Conservation (phyloP, 2,329 filamentous ascomycete genomes). For the Alternaria alternata region DNA sequence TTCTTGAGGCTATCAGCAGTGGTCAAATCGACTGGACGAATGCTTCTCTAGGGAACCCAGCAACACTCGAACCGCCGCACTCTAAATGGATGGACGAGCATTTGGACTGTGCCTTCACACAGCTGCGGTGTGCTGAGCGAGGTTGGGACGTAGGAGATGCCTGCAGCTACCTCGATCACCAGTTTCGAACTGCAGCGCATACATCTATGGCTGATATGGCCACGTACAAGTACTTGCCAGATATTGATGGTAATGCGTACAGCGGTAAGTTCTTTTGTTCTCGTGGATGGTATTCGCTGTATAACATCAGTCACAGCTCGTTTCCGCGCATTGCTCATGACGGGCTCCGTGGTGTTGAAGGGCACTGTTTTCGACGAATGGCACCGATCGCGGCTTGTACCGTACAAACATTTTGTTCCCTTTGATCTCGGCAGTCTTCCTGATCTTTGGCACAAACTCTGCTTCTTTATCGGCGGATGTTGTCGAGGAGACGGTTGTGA, state of each 20-base stretch:
- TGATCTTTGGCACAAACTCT: not conserved
- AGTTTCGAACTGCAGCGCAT: not conserved
- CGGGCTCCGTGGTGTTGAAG: constrained; percentile 1
- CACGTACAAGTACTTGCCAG: not conserved
- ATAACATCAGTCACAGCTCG: not conserved
- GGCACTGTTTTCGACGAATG: constrained; percentile 1
- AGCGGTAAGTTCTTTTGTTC: not conserved
- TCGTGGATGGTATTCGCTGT: not conserved
- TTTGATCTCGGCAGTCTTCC: not conserved
- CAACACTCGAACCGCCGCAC: not conserved
- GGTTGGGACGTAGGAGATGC: not conserved
- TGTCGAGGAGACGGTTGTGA: not conserved
- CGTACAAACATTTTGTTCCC: constrained; percentile 3
- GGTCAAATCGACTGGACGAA: not conserved
- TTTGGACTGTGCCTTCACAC: not conserved
- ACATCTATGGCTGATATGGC: not conserved
- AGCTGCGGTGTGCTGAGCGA: not conserved
- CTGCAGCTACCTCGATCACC: not conserved
- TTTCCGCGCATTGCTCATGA: constrained; percentile 2
- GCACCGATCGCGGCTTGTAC: not conserved
- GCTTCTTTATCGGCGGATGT: constrained; percentile 1
- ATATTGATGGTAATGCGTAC: not conserved
- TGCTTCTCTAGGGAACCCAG: not conserved
- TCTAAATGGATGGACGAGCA: not conserved
- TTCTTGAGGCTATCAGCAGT: not conserved